Evolutionary conservation across 441 rosid genomes (phyloP), one percentile per base, ranked within the genome.

Genomic region (Populus trichocarpa): DNA sequence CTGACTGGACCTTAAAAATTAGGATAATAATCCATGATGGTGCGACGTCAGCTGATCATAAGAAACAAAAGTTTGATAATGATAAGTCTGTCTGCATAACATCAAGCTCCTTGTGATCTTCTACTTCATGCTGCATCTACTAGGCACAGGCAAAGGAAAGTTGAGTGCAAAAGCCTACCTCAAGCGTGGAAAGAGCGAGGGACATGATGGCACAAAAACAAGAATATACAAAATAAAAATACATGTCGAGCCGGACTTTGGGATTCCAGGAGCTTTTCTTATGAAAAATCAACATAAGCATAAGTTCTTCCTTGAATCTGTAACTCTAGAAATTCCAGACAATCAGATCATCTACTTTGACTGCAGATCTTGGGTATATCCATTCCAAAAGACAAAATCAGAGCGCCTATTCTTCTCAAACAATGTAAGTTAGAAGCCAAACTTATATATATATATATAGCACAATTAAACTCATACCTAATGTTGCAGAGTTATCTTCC

Each of bases 351-450:
- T 90, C 79, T 86, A 88, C 73, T 90, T 92, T 26, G 85, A 88
- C 71, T 92, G 96, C 87, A 83, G 86, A 22, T 89, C 96, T 32
- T 90, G 94, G 96, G 86, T 92, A 10, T 88, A 90, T 77, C 94
- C 96, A 2, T 7, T 83, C 80, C 76, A 84, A 72, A 79, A 69
- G 53, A 87, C 92, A 22, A 81, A 82, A 75, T 70, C 82, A 59
- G 76, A 42, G 13, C 85, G 90, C 10, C 63, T 89, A 77, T 92
- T 92, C 88, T 92, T 92, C 85, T 86, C 92, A 33, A 90, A 83
- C 81, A 78, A 77, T 10, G 93, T 85, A 83, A 80, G 87, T 74
- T 66, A 8, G 20, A 65, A 30, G 6, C 59, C 30, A 65, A 35
- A 40, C 11, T 14, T 70, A 30, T 40, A 25, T 57, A 4, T 57